These are phyloP conservation scores for Talaromyces sp. DNA, from an alignment of 2,329 filamentous ascomycete genomes.

Conservation along the genomic window DNA sequence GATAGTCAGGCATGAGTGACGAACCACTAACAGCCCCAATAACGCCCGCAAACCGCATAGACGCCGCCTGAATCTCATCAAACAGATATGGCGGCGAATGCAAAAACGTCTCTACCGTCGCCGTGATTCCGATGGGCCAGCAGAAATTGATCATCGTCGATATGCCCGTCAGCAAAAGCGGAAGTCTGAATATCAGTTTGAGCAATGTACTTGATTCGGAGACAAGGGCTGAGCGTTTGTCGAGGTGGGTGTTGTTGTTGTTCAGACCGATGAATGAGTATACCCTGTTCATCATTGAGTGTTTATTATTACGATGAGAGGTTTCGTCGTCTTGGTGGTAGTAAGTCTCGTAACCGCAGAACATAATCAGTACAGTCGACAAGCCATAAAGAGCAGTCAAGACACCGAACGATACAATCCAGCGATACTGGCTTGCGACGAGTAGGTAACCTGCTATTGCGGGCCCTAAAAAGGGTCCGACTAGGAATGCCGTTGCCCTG, in stretches of 20 bases:
- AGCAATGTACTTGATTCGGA: conserved; percentile 26
- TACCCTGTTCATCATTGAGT: conserved; percentile 15
- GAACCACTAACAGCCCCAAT: conserved; percentile 33
- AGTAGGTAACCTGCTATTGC: conserved; percentile 39
- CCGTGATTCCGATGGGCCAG: conserved; percentile 41
- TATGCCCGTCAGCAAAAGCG: conserved; percentile 29
- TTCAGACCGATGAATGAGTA: conserved; percentile 31
- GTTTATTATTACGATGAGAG: conserved; percentile 9
- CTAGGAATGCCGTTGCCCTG: conserved; percentile 36
- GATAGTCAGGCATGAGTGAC: neutral
- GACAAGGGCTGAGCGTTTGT: conserved; percentile 26
- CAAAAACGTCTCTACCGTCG: conserved; percentile 35
- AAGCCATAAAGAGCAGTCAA: conserved; percentile 36
- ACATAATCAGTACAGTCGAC: conserved; percentile 33
- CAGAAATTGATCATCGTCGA: conserved; percentile 37
- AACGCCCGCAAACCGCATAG: conserved; percentile 36
- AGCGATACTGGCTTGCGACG: conserved; percentile 27
- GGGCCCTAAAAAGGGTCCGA: conserved; percentile 38
- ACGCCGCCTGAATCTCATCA: conserved; percentile 33
- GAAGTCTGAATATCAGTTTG: conserved; percentile 31
- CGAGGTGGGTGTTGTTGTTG: conserved; percentile 31
- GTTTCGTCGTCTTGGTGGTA: conserved; percentile 22
- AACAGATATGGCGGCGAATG: conserved; percentile 36
- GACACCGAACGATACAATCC: conserved; percentile 34
- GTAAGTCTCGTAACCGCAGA: conserved; percentile 36